Evolutionary conservation across 768 basidiomycete species (phyloP), one percentile per base, ranked within the genome.

Genomic region (Leccinum sublutescens): DNA sequence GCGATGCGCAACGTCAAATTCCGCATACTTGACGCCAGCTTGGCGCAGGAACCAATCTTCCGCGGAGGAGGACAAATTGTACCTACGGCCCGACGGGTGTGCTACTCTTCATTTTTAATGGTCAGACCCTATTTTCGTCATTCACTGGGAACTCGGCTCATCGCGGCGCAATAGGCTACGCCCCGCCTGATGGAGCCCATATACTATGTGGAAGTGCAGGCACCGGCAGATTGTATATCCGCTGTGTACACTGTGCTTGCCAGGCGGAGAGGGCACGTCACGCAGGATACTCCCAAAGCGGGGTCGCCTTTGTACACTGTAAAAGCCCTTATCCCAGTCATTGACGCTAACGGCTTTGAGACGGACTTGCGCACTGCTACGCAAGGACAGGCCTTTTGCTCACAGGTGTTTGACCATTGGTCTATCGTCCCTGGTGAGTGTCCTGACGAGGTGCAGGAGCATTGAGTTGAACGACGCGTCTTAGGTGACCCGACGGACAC

Each of bases 1-100:
- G 96, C 97, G 6, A 97, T 99, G 85, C 88, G 97, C 60, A 96
- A 97, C 67, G 96, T 98, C 64, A 99, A 98, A 74, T 99, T 98
- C 85, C 86, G 97, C 21, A 81, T 99, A 57, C 78, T 98, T 59
- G 96, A 98, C 68, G 93, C 96, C 8, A 89, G 84, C 64, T 78
- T 99, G 27, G 95, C 97, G 6, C 88, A 87, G 69, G 97, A 98
- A 71, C 93, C 95, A 68, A 99, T 99, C 73, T 98, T 91, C 81
- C 89, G 97, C 38, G 97, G 97, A 34, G 94, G 95, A 59, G 96
- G 97, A 59, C 97, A 98, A 74, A 96, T 99, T 68, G 97, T 99
- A 62, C 97, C 97, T 50, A 98, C 97, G 12, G 94, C 95, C n/a
- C 88, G 97, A 62, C 87, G 97, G 36, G 97, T 98, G 58, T 99